These are phyloP conservation scores for Endoconidiophora polonica DNA, from an alignment of 2,329 filamentous ascomycete genomes.

Conservation along the genomic window DNA sequence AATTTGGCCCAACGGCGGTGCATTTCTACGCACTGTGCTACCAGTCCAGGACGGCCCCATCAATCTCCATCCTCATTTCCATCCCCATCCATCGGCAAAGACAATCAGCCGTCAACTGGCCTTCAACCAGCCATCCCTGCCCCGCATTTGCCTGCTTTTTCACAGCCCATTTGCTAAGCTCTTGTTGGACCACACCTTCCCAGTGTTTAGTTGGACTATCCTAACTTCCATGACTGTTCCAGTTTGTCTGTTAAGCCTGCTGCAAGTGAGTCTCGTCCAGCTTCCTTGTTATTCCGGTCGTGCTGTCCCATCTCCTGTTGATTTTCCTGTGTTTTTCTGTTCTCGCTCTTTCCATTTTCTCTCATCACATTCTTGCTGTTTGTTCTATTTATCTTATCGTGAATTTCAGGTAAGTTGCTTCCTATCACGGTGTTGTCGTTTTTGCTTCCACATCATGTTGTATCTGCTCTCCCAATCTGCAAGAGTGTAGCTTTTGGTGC, in stretches of 20 bases:
- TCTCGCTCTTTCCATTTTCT: background rate
- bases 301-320: background rate
- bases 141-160: background rate
- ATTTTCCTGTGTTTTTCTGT: background rate
- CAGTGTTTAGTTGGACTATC: too few species aligned
- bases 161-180: background rate
- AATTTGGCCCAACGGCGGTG: background rate
- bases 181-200: background rate
- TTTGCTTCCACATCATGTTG: too few species aligned
- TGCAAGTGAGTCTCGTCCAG: too few species aligned
- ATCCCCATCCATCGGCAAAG: background rate
- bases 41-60: background rate
- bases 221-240: too few species aligned
- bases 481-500: too few species aligned
- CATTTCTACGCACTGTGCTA: constrained; percentile 4
- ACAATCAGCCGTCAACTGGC: background rate
- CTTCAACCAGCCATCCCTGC: background rate
- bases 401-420: too few species aligned
- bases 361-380: background rate
- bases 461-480: too few species aligned
- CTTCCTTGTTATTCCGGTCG: too few species aligned
- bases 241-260: too few species aligned
- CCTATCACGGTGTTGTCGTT: too few species aligned
- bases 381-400: too few species aligned
- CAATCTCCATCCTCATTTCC: constrained; percentile 4